These are phyloP conservation scores for Sisymbrium irio DNA, from an alignment of 345 rosid genomes.

Conservation along the genomic window DNA sequence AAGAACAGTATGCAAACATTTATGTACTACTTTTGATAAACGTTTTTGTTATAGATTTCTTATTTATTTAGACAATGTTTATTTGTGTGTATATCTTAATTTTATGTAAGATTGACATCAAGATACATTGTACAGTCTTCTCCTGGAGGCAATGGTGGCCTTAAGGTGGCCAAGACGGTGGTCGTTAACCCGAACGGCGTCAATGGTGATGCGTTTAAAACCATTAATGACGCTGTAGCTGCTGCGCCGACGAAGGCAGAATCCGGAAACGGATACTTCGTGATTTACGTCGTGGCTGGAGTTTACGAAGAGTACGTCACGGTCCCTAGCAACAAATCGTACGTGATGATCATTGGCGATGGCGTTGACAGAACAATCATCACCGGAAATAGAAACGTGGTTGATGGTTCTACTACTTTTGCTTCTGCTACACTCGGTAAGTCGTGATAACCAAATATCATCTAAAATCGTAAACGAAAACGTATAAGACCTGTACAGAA, in stretches of 20 bases:
- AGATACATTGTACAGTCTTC: constrained; percentile 1
- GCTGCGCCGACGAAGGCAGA: constrained; percentile 44
- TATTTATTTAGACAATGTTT: background rate
- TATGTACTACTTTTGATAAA: no score
- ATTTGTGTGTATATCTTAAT: background rate
- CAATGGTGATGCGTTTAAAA: constrained; percentile 38
- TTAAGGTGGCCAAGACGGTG: constrained; percentile 34
- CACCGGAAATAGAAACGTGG: constrained; percentile 47
- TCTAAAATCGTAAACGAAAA: no score
- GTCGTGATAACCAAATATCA: no score
- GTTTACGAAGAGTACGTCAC: constrained; percentile 52
- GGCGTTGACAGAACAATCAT: constrained; percentile 53
- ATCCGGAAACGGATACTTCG: constrained; percentile 32
- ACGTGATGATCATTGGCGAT: constrained; percentile 54
- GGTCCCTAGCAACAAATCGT: constrained; percentile 38
- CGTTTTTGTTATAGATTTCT: no score
- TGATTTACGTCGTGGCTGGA: constrained; percentile 46
- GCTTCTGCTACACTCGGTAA: constrained; percentile 59
- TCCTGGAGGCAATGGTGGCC: constrained; percentile 1
- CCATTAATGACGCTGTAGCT: constrained; percentile 45
- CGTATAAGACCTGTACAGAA: background rate
- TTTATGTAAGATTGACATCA: background rate
- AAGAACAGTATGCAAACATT: no score
- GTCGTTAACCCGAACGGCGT: constrained; percentile 43
- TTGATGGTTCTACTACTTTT: constrained; percentile 53